These are phyloP conservation scores for Phytophthora parvispora DNA, from an alignment of 352 stramenopile species.

Conservation along the genomic window DNA sequence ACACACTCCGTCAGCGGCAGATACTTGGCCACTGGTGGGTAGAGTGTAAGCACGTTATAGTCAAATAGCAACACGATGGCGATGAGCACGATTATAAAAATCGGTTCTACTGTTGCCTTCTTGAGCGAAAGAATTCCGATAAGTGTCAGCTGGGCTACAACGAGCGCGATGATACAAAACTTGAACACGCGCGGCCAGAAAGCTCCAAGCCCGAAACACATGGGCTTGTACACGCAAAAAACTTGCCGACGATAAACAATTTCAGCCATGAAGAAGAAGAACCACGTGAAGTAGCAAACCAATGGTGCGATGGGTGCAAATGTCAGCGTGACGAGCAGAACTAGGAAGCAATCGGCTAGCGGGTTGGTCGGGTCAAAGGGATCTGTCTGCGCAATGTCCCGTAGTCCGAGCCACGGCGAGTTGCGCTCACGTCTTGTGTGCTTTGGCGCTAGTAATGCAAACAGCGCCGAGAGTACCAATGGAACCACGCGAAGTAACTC, in stretches of 20 bases:
- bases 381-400: slow-evolving; percentile 56
- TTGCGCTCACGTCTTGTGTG: slow-evolving; percentile 68
- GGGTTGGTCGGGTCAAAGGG: slow-evolving; percentile 67
- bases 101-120: slow-evolving; percentile 48
- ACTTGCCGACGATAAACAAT: slow-evolving; percentile 78
- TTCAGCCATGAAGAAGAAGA: slow-evolving; percentile 80
- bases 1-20: slow-evolving; percentile 72
- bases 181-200: slow-evolving; percentile 84
- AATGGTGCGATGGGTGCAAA: slow-evolving; percentile 84
- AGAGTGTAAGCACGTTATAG: slow-evolving; percentile 66
- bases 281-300: slow-evolving; percentile 79
- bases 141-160: slow-evolving; percentile 81
- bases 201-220: slow-evolving; percentile 64
- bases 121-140: slow-evolving; percentile 87
- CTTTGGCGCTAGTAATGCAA: slow-evolving; percentile 67
- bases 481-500: slow-evolving; percentile 75
- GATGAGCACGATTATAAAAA: slow-evolving; percentile 44
- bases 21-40: slow-evolving; percentile 66
- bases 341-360: slow-evolving; percentile 74
- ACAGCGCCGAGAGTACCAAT: slow-evolving; percentile 57
- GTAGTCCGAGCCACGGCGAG: slow-evolving; percentile 65
- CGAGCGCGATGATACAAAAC: slow-evolving; percentile 79
- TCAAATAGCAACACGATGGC: slow-evolving; percentile 67
- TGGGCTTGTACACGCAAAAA: slow-evolving; percentile 76
- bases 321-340: slow-evolving; percentile 81